Evolutionary conservation across 495 filamentous ascomycete species (phyloP).

Genomic region (Penicillium robsamsonii): DNA sequence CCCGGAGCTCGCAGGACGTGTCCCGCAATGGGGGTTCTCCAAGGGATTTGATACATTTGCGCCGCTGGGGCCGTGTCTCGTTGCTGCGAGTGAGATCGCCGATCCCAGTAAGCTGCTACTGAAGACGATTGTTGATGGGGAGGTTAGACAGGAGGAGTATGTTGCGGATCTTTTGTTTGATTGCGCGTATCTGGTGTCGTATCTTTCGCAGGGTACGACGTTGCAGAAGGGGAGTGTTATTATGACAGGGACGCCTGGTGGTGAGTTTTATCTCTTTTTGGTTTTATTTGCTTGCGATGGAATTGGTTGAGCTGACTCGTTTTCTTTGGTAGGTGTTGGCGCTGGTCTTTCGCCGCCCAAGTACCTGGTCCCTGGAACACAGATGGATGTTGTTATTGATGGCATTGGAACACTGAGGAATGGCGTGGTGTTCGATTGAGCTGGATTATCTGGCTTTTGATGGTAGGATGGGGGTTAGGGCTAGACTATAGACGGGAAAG

Average conservation of each 20-base stretch:
- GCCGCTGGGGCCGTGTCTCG: slow-evolving; percentile 59
- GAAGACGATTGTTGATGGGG: slow-evolving; percentile 60
- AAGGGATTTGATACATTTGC: slow-evolving; percentile 80
- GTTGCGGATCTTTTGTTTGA: slow-evolving; percentile 72
- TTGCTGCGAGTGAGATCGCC: slow-evolving; percentile 24
- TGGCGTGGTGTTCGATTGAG: slow-evolving; percentile 24
- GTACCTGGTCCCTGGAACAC: slow-evolving; percentile 36
- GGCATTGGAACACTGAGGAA: slow-evolving; percentile 40
- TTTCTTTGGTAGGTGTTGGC: slow-evolving; percentile 27
- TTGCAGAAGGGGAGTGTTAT: slow-evolving; percentile 71
- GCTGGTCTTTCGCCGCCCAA: slow-evolving; percentile 32
- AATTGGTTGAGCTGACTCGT: background rate
- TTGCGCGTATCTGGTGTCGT: slow-evolving; percentile 62
- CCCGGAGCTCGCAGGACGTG: slow-evolving; percentile 55
- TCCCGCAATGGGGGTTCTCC: slow-evolving; percentile 69
- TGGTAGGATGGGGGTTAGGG: background rate
- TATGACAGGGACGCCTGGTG: slow-evolving; percentile 65
- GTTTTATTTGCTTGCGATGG: background rate
- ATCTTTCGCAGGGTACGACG: slow-evolving; percentile 68
- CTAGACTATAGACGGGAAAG: background rate
- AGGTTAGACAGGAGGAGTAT: slow-evolving; percentile 59
- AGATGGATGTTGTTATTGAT: slow-evolving; percentile 38
- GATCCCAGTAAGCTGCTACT: slow-evolving; percentile 61
- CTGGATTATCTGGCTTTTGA: too few species aligned
- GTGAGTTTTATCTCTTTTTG: slow-evolving; percentile 14